Evolutionary conservation across 495 filamentous ascomycete genomes (phyloP).

Genomic region (Lophiotrema nucula): DNA sequence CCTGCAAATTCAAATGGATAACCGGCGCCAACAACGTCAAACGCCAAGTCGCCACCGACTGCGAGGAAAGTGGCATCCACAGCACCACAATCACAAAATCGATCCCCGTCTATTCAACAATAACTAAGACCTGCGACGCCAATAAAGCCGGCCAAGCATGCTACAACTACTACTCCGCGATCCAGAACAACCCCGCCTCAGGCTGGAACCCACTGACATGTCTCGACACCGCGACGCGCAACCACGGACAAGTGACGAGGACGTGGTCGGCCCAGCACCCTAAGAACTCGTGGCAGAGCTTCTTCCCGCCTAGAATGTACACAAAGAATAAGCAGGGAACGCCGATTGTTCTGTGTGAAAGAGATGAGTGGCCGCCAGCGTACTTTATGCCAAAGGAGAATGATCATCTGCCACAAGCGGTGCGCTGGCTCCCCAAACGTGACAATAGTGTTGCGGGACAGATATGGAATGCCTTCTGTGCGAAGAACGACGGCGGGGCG

Average conservation of each 20-base stretch:
- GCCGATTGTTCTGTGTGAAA: too few relatives aligned
- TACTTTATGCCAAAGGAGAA: too few relatives aligned
- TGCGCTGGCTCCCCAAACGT: not conserved
- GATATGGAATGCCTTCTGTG: not conserved
- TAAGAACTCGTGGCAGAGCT: not conserved
- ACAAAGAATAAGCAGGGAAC: too few relatives aligned
- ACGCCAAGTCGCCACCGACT: too few relatives aligned
- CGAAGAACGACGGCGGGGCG: not conserved
- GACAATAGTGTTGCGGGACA: not conserved
- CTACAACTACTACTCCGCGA: conserved; percentile 7
- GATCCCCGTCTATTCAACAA: not conserved
- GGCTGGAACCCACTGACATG: not conserved
- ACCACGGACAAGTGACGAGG: not conserved
- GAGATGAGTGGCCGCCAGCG: too few relatives aligned
- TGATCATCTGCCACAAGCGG: not conserved
- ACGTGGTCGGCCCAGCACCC: not conserved
- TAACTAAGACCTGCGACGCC: not conserved
- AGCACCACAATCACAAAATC: conserved; percentile 1
- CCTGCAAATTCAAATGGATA: too few relatives aligned
- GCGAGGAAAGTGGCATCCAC: too few relatives aligned
- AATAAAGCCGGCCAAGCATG: not conserved
- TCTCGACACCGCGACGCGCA: not conserved
- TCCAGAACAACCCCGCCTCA: not conserved
- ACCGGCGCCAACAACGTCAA: too few relatives aligned
- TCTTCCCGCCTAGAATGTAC: too few relatives aligned